These are phyloP conservation scores for Metarhizium sp. DNA, from an alignment of 2,329 filamentous ascomycete genomes.

Conservation along the genomic window DNA sequence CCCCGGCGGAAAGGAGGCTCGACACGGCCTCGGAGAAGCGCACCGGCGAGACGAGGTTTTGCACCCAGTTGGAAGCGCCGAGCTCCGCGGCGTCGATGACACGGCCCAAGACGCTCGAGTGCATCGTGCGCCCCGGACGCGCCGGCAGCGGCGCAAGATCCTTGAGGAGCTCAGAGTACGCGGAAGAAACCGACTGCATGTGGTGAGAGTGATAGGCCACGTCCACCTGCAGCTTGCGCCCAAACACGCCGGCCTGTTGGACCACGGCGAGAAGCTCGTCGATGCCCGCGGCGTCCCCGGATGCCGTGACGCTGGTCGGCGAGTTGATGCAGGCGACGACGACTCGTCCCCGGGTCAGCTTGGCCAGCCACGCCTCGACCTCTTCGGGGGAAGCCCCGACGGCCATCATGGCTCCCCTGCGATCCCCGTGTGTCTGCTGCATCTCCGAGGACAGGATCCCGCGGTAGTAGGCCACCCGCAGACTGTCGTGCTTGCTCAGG, in stretches of 20 bases:
- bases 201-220: slow-evolving; percentile 15
- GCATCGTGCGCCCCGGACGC: neutral
- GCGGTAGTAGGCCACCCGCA: neutral
- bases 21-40: neutral
- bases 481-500: neutral
- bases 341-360: neutral
- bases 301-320: slow-evolving; percentile 14
- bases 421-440: neutral
- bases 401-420: slow-evolving; percentile 20
- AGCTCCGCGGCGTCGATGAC: neutral
- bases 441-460: neutral
- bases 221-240: slow-evolving; percentile 11
- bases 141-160: neutral
- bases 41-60: neutral
- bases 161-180: slow-evolving; percentile 25
- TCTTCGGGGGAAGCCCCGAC: slow-evolving; percentile 10
- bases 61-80: neutral
- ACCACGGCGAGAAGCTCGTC: slow-evolving; percentile 9
- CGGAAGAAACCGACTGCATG: slow-evolving; percentile 21
- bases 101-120: neutral
- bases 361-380: slow-evolving; percentile 1
- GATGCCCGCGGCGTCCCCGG: slow-evolving; percentile 10
- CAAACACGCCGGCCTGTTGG: slow-evolving; percentile 8
- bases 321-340: slow-evolving; percentile 15
- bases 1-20: neutral